Percentiles rank a stretch among this genome's conserved stretches.
phyloP scores from a whole-genome alignment of 768 basidiomycete species.

The Leccinum longicurvipes region DNA sequence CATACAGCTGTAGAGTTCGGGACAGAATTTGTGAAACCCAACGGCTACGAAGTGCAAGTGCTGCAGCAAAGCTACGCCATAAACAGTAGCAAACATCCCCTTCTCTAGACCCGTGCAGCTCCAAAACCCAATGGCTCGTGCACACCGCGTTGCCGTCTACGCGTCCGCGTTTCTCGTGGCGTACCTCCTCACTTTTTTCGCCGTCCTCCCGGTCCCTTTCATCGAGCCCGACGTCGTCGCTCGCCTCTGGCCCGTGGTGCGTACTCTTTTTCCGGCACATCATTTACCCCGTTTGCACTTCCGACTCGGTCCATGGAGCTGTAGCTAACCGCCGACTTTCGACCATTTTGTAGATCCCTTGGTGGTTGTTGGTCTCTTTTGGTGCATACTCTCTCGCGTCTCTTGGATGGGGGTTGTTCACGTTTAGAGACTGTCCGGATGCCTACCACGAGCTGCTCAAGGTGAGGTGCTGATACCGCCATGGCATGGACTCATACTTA shows the following conservation, averaged over 20 bases:
- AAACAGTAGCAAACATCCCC: no score
- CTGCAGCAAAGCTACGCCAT: no score
- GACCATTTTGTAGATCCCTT: constrained; percentile 54
- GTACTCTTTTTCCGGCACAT: not conserved
- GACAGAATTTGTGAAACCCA: no score
- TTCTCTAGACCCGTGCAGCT: no score
- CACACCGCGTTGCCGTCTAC: constrained; percentile 48
- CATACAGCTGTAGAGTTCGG: no score
- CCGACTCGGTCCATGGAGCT: not conserved
- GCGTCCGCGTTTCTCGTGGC: constrained; percentile 40
- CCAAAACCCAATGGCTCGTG: constrained; percentile 51
- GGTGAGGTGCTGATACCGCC: constrained; percentile 30
- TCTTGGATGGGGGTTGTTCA: constrained; percentile 70
- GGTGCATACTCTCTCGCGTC: constrained; percentile 78
- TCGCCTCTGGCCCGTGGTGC: constrained; percentile 16
- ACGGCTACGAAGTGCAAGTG: no score
- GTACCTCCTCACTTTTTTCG: constrained; percentile 48
- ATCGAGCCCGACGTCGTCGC: constrained; percentile 4
- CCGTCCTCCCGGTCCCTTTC: constrained; percentile 15
- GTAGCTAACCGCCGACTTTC: not conserved
- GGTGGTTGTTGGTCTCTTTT: constrained; percentile 78
- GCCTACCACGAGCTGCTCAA: constrained; percentile 67
- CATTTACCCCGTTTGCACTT: not conserved
- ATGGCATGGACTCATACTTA: not conserved
- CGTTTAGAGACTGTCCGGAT: constrained; percentile 75